These are phyloP conservation scores for Capsella rubella DNA, from an alignment of 441 rosid species.

Conservation along the genomic window DNA sequence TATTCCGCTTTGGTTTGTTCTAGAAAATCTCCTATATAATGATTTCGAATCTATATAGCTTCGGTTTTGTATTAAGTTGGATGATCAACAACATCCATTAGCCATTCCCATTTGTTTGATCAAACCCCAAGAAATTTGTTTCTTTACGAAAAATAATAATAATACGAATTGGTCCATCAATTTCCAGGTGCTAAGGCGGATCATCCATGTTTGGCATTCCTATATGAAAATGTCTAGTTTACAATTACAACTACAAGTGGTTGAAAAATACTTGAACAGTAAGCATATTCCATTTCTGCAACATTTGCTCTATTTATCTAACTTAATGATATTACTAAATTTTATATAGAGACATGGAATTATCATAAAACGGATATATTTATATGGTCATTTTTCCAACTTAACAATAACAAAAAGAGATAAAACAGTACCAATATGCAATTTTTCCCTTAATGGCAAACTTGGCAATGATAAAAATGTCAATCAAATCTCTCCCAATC, in stretches of 20 bases:
- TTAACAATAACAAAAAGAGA: background rate
- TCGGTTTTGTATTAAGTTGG: no score
- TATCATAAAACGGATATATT: background rate
- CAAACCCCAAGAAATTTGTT: background rate
- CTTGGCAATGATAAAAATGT: slow-evolving; percentile 27
- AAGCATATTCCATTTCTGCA: background rate
- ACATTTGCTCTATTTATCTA: background rate
- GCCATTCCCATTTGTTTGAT: slow-evolving; percentile 13
- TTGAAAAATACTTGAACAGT: background rate
- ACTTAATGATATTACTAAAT: background rate
- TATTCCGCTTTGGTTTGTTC: no score
- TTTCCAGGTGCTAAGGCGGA: background rate
- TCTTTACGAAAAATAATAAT: background rate
- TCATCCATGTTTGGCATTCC: background rate
- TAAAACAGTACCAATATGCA: background rate
- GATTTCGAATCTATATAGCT: no score
- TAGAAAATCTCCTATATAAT: no score
- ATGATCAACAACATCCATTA: background rate
- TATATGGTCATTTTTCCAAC: slow-evolving; percentile 28
- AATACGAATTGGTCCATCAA: background rate
- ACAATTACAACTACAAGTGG: no score
- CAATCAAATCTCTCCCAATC: slow-evolving; percentile 83
- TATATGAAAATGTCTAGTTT: no score
- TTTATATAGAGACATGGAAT: slow-evolving; percentile 20
- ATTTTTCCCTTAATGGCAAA: background rate